These are phyloP conservation scores for Mycena crocata DNA, from an alignment of 768 basidiomycete species.

Conservation along the genomic window DNA sequence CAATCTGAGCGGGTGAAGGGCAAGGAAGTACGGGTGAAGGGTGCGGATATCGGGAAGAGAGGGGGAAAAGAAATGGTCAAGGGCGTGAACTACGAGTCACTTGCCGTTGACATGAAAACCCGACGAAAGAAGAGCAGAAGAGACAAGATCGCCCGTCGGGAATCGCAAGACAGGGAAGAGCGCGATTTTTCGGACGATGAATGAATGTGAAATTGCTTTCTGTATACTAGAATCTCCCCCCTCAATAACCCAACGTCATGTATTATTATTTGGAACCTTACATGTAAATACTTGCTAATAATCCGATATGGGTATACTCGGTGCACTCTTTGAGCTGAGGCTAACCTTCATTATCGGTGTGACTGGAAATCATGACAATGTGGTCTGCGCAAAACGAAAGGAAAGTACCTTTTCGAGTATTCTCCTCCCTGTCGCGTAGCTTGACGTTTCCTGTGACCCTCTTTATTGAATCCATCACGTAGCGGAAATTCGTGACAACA, in stretches of 20 bases:
- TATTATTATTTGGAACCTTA: conserved; percentile 28
- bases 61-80: conserved; percentile 44
- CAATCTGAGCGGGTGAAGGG: conserved; percentile 50
- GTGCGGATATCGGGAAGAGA: conserved; percentile 70
- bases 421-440: conserved; percentile 48
- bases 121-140: conserved; percentile 49
- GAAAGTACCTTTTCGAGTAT: conserved; percentile 57
- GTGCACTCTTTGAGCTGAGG: conserved; percentile 87
- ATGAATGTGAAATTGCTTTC: not conserved
- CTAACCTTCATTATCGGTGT: conserved; percentile 84
- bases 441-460: conserved; percentile 77
- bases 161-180: not conserved
- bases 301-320: conserved; percentile 90
- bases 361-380: conserved; percentile 51
- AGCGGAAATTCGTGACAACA: conserved; percentile 80
- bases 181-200: not conserved
- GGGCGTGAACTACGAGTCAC: conserved; percentile 48
- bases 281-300: conserved; percentile 51
- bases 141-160: conserved; percentile 28
- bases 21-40: conserved; percentile 44
- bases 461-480: conserved; percentile 81
- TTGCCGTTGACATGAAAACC: conserved; percentile 55
- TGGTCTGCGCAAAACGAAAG: conserved; percentile 16
- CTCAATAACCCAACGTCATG: conserved; percentile 8
- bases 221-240: conserved; percentile 16